Evolutionary conservation across 1,284 basidiomycete species (phyloP).

Genomic region (Fomitopsis schrenkii): DNA sequence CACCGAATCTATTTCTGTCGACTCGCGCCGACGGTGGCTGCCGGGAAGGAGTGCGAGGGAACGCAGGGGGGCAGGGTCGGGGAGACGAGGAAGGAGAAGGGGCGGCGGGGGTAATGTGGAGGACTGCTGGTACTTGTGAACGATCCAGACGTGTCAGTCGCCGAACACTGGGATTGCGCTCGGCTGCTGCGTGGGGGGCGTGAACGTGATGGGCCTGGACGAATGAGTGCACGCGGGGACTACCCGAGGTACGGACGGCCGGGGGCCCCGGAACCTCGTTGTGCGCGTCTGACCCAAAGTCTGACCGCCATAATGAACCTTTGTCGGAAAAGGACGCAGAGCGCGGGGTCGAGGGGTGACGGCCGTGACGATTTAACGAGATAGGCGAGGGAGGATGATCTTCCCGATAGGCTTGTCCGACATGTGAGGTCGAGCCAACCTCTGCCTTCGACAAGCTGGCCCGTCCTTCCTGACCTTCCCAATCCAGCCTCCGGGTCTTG

Average conservation of each 20-base stretch:
- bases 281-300: conserved; percentile 12
- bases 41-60: conserved; percentile 17
- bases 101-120: conserved; percentile 17
- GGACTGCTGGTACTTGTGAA: conserved; percentile 19
- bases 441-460: conserved; percentile 14
- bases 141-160: conserved; percentile 14
- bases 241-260: conserved; percentile 17
- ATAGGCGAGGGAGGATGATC: conserved; percentile 12
- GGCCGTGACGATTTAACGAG: conserved; percentile 11
- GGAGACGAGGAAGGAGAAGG: conserved; percentile 14
- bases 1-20: conserved; percentile 8
- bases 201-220: conserved; percentile 26
- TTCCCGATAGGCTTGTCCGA: conserved; percentile 8
- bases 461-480: not conserved
- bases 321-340: conserved; percentile 14
- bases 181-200: conserved; percentile 19
- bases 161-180: conserved; percentile 13
- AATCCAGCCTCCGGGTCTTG: conserved; percentile 14
- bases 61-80: conserved; percentile 7
- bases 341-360: conserved; percentile 4
- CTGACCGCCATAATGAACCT: conserved; percentile 6
- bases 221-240: conserved; percentile 14
- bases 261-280: conserved; percentile 21
- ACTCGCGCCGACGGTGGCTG: conserved; percentile 6
- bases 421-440: conserved; percentile 9